Evolutionary conservation across 1,284 basidiomycete genomes (phyloP).

Genomic region (Trichosporon inkin): DNA sequence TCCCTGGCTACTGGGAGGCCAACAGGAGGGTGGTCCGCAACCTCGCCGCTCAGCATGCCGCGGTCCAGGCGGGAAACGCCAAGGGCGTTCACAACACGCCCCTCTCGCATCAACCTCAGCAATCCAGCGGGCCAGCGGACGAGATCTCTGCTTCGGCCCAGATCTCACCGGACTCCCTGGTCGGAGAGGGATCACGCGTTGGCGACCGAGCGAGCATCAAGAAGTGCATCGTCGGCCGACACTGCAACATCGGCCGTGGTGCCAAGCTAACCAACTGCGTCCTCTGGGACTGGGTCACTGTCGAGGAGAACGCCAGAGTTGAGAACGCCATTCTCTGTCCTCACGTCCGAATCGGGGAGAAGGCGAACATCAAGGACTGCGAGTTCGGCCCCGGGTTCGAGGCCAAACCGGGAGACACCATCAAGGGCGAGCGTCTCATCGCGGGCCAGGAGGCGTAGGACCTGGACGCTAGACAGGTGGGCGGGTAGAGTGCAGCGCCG

Average conservation of each 20-base stretch:
- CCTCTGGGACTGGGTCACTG: slow-evolving; percentile 80
- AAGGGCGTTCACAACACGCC: background rate
- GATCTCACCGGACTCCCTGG: slow-evolving; percentile 77
- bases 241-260: slow-evolving; percentile 82
- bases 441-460: slow-evolving; percentile 45
- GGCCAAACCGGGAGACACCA: slow-evolving; percentile 60
- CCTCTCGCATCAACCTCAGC: slow-evolving; percentile 5
- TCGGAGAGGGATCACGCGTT: slow-evolving; percentile 75
- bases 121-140: slow-evolving; percentile 7
- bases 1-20: slow-evolving; percentile 74
- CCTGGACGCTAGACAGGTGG: too few relatives aligned
- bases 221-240: slow-evolving; percentile 78
- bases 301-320: slow-evolving; percentile 68
- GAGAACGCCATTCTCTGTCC: slow-evolving; percentile 84
- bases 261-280: slow-evolving; percentile 81
- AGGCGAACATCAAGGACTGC: slow-evolving; percentile 71
- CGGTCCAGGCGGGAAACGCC: slow-evolving; percentile 10
- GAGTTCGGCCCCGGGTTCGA: slow-evolving; percentile 86
- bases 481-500: background rate
- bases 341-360: slow-evolving; percentile 73
- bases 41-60: slow-evolving; percentile 24
- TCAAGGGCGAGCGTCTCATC: slow-evolving; percentile 63
- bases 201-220: slow-evolving; percentile 83
- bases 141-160: slow-evolving; percentile 60
- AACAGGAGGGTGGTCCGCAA: slow-evolving; percentile 57